Percentiles rank a stretch among this genome's conserved stretches.
phyloP scores from a whole-genome alignment of 768 basidiomycete genomes.

The Lactarius pseudohatsudake region DNA sequence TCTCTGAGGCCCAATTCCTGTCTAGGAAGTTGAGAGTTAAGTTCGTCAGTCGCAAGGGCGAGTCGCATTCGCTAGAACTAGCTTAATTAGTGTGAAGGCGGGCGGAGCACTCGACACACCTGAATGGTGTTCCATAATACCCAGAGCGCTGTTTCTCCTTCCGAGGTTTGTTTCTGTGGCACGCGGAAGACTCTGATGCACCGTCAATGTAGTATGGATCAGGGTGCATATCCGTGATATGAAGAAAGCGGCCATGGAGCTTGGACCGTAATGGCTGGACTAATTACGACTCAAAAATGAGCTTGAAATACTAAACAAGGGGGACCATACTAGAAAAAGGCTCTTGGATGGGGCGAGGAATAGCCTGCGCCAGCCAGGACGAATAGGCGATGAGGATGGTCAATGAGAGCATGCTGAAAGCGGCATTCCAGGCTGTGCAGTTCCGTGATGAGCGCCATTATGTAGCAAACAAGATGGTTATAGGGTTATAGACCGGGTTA shows the following conservation, averaged over 20 bases:
- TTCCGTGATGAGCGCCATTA: neutral
- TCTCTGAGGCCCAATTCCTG: constrained; percentile 74
- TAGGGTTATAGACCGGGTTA: neutral
- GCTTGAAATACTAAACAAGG: neutral
- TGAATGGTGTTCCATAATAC: constrained; percentile 65
- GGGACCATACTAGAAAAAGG: constrained; percentile 16
- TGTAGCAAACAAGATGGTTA: constrained; percentile 4
- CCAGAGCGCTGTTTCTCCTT: constrained; percentile 53
- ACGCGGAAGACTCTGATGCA: constrained; percentile 58
- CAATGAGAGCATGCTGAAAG: constrained; percentile 20
- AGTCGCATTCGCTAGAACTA: constrained; percentile 67
- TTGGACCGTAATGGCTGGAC: constrained; percentile 36
- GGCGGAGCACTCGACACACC: constrained; percentile 43
- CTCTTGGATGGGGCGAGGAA: constrained; percentile 18
- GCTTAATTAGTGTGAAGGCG: constrained; percentile 5
- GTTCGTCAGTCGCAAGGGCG: constrained; percentile 77
- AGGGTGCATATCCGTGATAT: constrained; percentile 84
- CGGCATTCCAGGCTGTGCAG: constrained; percentile 1
- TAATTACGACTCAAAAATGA: constrained; percentile 8
- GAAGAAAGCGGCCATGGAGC: constrained; percentile 72
- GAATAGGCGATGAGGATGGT: constrained; percentile 1
- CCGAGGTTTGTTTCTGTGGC: constrained; percentile 62
- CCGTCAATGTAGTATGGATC: constrained; percentile 61
- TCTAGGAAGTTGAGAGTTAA: constrained; percentile 78
- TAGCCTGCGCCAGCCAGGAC: constrained; percentile 6